Evolutionary conservation across 352 stramenopile genomes (phyloP), one percentile per base, ranked within the genome.

Genomic region (Phytophthora crassamura): DNA sequence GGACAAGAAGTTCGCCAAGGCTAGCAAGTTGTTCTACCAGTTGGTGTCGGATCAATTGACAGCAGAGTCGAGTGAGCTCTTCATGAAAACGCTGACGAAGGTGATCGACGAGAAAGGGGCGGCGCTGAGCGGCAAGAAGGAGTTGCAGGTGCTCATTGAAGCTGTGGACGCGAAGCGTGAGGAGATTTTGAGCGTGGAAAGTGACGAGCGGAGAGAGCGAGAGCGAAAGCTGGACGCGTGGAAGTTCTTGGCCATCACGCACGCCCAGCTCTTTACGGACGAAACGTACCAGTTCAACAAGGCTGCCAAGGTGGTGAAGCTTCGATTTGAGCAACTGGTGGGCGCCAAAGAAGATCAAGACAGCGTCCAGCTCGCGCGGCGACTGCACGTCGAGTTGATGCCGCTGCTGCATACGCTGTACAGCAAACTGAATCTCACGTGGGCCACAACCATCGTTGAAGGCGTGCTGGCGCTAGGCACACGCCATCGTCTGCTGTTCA

Each of bases 211-310:
- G 6, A 39, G 4, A 1, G 41, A 61, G 2, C 46, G 45, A 8
- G 57, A 75, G 51, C 52, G 11, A 39, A 61, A 73, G 25, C 41
- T 81, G 15, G 71, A 78, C 0, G 51, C 77, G 35, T 94, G 83
- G 86, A 74, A 76, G 56, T 70, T 92, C 35, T 36, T 88, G 20
- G 75, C 72, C 3, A 54, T 92, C 59, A 89, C 82, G 1, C 82
- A 91, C 52, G 62, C 69, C 10, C 77, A 90, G 51, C 76, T 94
- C 9, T 88, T 90, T 58, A 94, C 84, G 7, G 86, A 94, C 60
- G 86, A 94, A 60, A 89, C 86, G 52, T 94, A 90, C 46, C 64
- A 89, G 67, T 94, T 94, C 60, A 83, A 72, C 25, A 89, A 88
- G 43, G 81, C 84, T 12, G 74, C 77, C 5, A 93, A 93, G 52